A percentile compares a stretch with the other conserved stretches of the same genome.
These are phyloP conservation scores for Acacia acuminata DNA, from an alignment of 306 rosid species.

Conservation along the genomic window DNA sequence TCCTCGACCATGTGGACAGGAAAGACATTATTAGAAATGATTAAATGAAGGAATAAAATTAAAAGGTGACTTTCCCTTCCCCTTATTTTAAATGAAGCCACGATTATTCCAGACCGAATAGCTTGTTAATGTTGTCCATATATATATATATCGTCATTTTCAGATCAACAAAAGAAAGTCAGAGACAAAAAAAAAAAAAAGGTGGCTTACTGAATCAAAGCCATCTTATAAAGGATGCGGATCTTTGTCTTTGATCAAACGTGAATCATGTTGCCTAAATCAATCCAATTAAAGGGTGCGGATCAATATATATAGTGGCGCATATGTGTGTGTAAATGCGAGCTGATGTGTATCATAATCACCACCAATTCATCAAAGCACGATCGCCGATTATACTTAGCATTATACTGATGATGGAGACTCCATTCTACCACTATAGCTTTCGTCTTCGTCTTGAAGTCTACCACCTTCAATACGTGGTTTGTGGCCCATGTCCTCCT, in stretches of 20 bases:
- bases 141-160: not conserved
- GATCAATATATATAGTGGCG: not conserved
- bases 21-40: no score
- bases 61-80: not conserved
- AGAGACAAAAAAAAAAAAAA: no score
- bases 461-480: not conserved
- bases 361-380: not conserved
- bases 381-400: not conserved
- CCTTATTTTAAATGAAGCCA: no score
- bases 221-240: not conserved
- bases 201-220: no score
- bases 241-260: not conserved
- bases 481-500: not conserved
- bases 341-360: not conserved
- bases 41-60: not conserved
- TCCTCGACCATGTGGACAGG: not conserved
- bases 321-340: not conserved
- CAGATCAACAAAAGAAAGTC: not conserved
- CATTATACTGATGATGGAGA: slow-evolving; percentile 11
- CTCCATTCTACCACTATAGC: not conserved
- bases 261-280: not conserved
- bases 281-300: not conserved
- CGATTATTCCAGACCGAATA: no score
- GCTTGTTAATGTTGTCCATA: no score
- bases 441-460: slow-evolving; percentile 21